These are phyloP conservation scores for Wickerhamiella parazyma DNA, from an alignment of 805 yeast genomes.

Conservation along the genomic window DNA sequence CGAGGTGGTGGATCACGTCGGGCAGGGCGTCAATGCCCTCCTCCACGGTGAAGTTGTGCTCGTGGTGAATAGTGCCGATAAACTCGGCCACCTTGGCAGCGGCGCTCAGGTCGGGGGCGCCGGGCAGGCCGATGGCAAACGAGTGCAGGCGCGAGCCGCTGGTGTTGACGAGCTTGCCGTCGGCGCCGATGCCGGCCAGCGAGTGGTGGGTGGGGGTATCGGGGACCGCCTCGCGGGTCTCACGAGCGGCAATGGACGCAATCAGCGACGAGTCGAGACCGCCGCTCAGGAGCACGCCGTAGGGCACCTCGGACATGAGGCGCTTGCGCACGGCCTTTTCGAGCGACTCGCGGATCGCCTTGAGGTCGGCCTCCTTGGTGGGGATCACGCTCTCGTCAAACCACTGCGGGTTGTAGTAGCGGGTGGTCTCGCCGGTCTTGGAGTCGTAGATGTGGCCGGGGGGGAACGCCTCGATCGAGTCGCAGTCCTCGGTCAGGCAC, in stretches of 20 bases:
- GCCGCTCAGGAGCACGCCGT: conserved; percentile 93
- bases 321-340: conserved; percentile 97
- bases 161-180: conserved; percentile 62
- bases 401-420: conserved; percentile 92
- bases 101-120: conserved; percentile 94
- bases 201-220: conserved; percentile 50
- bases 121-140: conserved; percentile 92
- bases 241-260: conserved; percentile 95
- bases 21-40: conserved; percentile 93
- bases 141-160: conserved; percentile 68
- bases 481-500: conserved; percentile 90
- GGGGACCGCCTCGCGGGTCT: conserved; percentile 65
- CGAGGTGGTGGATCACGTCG: conserved; percentile 91
- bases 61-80: conserved; percentile 94
- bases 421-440: conserved; percentile 64
- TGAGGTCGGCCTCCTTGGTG: conserved; percentile 58
- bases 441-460: conserved; percentile 98
- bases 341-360: conserved; percentile 57
- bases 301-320: conserved; percentile 98
- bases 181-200: conserved; percentile 83
- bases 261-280: conserved; percentile 95
- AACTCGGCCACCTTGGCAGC: conserved; percentile 94
- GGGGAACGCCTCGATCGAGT: conserved; percentile 83
- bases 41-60: conserved; percentile 90
- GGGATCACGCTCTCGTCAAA: conserved; percentile 75